phyloP scores from a whole-genome alignment of 768 basidiomycete species.

The Trametes cingulata region DNA sequence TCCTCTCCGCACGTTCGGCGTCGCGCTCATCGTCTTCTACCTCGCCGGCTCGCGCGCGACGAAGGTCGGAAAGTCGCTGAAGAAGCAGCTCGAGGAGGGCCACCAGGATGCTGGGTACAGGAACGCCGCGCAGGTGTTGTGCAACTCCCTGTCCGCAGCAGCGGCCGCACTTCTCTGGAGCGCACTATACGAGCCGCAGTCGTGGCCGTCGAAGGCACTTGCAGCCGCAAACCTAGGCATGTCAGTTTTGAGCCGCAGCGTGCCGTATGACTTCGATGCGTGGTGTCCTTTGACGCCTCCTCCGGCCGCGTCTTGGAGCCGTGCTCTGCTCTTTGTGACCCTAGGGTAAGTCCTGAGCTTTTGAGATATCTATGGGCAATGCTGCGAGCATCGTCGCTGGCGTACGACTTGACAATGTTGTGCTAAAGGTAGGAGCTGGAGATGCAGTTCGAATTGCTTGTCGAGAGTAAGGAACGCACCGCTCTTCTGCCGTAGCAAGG shows the following conservation, averaged over 20 bases:
- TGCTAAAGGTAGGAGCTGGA: too few species aligned
- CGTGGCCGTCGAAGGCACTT: constrained; percentile 20
- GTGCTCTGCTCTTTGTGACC: constrained; percentile 59
- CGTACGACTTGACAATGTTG: too few species aligned
- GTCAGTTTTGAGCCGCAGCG: constrained; percentile 2
- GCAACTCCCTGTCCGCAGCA: constrained; percentile 71
- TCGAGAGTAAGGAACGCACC: too few species aligned
- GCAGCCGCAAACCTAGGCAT: constrained; percentile 17
- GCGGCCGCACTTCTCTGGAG: constrained; percentile 67
- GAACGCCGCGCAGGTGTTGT: constrained; percentile 77
- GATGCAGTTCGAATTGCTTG: too few species aligned
- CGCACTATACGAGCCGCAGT: constrained; percentile 50
- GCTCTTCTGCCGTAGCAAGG: too few species aligned
- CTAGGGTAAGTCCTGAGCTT: constrained; percentile 55
- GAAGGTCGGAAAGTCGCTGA: constrained; percentile 78
- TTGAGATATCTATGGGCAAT: neutral
- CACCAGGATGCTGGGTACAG: constrained; percentile 76
- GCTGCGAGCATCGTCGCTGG: too few species aligned
- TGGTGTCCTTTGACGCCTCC: constrained; percentile 66
- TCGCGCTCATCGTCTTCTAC: constrained; percentile 75
- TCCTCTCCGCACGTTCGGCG: constrained; percentile 64
- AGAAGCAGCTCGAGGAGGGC: constrained; percentile 76
- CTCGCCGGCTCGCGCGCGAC: constrained; percentile 81
- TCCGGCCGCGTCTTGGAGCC: constrained; percentile 54
- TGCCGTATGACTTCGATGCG: constrained; percentile 38